Percentiles rank a stretch among this genome's conserved stretches.
Conservation (phyloP, 805 yeast species). For the Myxozyma kluyveri region DNA sequence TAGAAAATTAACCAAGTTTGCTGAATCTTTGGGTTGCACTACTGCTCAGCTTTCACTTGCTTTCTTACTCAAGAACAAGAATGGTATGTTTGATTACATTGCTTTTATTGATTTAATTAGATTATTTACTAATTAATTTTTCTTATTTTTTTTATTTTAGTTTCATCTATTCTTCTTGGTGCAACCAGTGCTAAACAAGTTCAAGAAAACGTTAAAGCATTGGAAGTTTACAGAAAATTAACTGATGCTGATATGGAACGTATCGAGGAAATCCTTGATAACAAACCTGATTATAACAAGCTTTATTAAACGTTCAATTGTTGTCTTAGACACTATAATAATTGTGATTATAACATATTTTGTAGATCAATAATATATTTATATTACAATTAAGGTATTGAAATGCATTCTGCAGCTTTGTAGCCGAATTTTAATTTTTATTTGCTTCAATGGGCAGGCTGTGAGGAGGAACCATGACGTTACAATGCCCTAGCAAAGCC, state of each 20-base stretch:
- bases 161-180: conserved; percentile 37
- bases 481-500: too few species aligned
- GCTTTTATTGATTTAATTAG: not conserved
- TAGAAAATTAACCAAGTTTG: conserved; percentile 30
- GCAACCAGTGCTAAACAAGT: conserved; percentile 37
- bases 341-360: too few species aligned
- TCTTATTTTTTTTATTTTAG: conserved; percentile 3
- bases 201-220: conserved; percentile 35
- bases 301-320: conserved; percentile 8
- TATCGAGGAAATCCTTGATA: conserved; percentile 35
- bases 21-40: conserved; percentile 34
- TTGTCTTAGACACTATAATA: too few species aligned
- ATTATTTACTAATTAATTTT: not conserved
- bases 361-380: too few species aligned
- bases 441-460: too few species aligned
- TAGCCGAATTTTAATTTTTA: too few species aligned
- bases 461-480: too few species aligned
- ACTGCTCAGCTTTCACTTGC: conserved; percentile 38
- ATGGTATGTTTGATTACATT: conserved; percentile 22
- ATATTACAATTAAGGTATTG: too few species aligned
- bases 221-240: conserved; percentile 34
- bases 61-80: conserved; percentile 36
- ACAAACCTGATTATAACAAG: conserved; percentile 31
- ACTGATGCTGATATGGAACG: conserved; percentile 33
- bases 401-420: too few species aligned